A percentile compares a stretch with the other conserved stretches of the same genome.
Conservation (phyloP, 495 filamentous ascomycete genomes). For the Penicillium robsamsonii region DNA sequence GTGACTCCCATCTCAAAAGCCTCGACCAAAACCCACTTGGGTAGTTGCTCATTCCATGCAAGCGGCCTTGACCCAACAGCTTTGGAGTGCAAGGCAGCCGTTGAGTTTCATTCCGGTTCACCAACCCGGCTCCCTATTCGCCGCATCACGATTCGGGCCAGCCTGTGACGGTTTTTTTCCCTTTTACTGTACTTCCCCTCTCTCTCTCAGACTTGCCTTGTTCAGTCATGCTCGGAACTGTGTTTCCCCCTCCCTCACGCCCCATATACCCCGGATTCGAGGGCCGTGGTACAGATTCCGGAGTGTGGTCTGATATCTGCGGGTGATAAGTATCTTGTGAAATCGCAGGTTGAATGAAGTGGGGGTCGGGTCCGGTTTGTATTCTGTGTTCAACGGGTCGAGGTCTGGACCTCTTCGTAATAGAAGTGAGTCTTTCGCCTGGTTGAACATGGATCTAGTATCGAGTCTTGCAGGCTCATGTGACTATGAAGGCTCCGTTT, state of each 20-base stretch:
- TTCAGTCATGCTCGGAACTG: conserved; percentile 8
- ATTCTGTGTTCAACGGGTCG: conserved; percentile 2
- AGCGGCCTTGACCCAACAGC: conserved; percentile 4
- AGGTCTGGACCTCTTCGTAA: conserved; percentile 3
- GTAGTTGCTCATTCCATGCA: conserved; percentile 18
- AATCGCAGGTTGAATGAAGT: not conserved
- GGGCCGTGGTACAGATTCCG: conserved; percentile 7
- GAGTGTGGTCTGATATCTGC: conserved; percentile 6
- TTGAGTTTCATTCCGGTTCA: conserved; percentile 29
- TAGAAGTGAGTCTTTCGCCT: not conserved
- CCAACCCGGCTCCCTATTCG: conserved; percentile 16
- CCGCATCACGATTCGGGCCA: conserved; percentile 27
- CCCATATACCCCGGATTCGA: conserved; percentile 18
- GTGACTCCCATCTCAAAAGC: not conserved
- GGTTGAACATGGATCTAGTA: conserved; percentile 1
- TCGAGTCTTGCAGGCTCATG: not conserved
- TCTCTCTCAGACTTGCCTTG: conserved; percentile 13
- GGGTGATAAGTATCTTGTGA: not conserved
- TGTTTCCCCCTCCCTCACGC: not conserved
- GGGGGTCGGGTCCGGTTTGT: not conserved
- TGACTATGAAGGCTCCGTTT: not conserved
- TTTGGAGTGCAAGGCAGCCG: conserved; percentile 19
- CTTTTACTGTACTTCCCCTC: conserved; percentile 7
- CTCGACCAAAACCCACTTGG: conserved; percentile 21
- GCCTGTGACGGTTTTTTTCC: conserved; percentile 12